A percentile compares a stretch with the other conserved stretches of the same genome.
These are phyloP conservation scores for Phytophthora fragariaefolia DNA, from an alignment of 352 stramenopile genomes.

Conservation along the genomic window DNA sequence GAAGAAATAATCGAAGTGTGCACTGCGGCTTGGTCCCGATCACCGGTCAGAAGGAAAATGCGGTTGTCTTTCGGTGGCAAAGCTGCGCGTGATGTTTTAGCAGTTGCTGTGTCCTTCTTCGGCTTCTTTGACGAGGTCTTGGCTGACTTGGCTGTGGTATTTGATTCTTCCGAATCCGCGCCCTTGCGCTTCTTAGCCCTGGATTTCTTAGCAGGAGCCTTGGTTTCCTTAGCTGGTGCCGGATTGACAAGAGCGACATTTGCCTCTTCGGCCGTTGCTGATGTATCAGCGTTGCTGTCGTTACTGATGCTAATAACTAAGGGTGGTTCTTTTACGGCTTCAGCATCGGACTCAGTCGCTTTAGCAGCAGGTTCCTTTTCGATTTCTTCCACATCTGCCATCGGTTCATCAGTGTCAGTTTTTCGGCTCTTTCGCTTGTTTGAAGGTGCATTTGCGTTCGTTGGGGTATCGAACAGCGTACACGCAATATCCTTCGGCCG, in stretches of 20 bases:
- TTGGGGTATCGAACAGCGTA: constrained; percentile 69
- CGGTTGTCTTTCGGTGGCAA: constrained; percentile 28
- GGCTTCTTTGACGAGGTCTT: constrained; percentile 35
- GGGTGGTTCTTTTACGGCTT: constrained; percentile 26
- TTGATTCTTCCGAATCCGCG: constrained; percentile 21
- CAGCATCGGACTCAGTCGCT: constrained; percentile 11
- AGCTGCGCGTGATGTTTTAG: constrained; percentile 7
- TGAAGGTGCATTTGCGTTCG: constrained; percentile 30
- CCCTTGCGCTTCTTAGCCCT: constrained; percentile 39
- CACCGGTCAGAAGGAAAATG: constrained; percentile 79
- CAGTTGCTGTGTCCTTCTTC: constrained; percentile 32
- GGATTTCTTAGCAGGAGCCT: constrained; percentile 27
- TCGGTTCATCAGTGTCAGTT: constrained; percentile 14
- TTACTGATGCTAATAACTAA: constrained; percentile 31
- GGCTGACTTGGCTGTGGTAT: constrained; percentile 17
- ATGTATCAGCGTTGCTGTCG: constrained; percentile 34
- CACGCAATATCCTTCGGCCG: constrained; percentile 45
- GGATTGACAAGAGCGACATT: constrained; percentile 4
- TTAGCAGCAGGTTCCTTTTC: constrained; percentile 33
- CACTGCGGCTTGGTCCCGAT: constrained; percentile 69
- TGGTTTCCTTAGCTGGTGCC: constrained; percentile 25
- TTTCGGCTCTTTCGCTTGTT: constrained; percentile 29
- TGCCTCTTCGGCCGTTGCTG: constrained; percentile 8
- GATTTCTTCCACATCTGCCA: constrained; percentile 18
- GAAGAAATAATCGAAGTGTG: constrained; percentile 81